Conservation (phyloP, 352 stramenopile genomes). For the Plasmopara halstedii region DNA sequence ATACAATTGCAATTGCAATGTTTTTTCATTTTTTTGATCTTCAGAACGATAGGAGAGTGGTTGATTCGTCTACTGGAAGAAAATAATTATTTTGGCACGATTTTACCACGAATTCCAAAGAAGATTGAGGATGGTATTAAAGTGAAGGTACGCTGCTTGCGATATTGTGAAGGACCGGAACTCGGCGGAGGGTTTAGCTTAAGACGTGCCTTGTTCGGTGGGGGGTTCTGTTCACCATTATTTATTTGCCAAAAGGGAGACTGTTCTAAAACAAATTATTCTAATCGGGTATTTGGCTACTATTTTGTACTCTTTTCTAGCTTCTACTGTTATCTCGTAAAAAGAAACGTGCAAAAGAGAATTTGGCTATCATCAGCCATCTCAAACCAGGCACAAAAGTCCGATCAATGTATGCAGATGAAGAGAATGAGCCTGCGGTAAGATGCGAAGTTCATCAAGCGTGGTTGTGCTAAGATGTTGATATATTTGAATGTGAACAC, state of each 20-base stretch:
- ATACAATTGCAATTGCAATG: not conserved
- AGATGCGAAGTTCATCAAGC: not conserved
- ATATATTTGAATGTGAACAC: not conserved
- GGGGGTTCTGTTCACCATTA: conserved; percentile 15
- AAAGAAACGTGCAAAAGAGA: conserved; percentile 55
- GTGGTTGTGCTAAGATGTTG: too few relatives aligned
- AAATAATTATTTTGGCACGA: conserved; percentile 96
- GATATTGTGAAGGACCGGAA: not conserved
- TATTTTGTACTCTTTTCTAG: too few relatives aligned
- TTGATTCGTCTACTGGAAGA: conserved; percentile 86
- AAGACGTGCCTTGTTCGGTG: conserved; percentile 13
- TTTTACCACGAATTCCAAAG: conserved; percentile 94
- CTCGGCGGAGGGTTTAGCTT: not conserved
- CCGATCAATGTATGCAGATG: conserved; percentile 93
- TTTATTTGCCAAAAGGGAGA: not conserved
- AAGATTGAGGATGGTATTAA: conserved; percentile 95
- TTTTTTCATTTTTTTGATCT: too few relatives aligned
- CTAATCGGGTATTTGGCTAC: not conserved
- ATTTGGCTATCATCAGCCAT: conserved; percentile 62
- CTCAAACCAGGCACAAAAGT: conserved; percentile 87
- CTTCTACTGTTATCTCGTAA: conserved; percentile 67
- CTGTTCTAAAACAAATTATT: not conserved
- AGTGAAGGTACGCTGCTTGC: conserved; percentile 64
- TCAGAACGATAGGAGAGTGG: conserved; percentile 91
- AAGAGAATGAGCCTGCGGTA: conserved; percentile 90